Conservation (phyloP, 768 basidiomycete genomes). For the Mycena olivaceomarginata region DNA sequence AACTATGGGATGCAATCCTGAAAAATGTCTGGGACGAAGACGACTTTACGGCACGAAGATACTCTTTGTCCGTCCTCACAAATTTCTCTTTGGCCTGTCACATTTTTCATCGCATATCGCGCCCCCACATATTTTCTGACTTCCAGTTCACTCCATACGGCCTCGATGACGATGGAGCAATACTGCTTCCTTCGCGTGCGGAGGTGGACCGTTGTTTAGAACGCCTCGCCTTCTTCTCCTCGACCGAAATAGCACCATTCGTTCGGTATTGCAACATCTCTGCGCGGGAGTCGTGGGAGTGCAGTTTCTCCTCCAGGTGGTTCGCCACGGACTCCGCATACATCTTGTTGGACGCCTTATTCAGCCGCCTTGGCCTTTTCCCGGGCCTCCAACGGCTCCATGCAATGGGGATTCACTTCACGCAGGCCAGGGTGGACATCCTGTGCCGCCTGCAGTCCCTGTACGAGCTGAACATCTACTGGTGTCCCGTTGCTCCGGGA, state of each 20-base stretch:
- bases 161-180: no score
- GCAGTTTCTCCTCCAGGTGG: background rate
- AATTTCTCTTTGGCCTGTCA: background rate
- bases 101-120: background rate
- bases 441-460: conserved; percentile 8
- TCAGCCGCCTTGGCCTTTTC: conserved; percentile 9
- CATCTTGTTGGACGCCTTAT: conserved; percentile 11
- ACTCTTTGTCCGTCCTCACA: no score
- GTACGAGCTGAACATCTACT: background rate
- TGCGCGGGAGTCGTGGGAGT: background rate
- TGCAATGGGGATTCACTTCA: background rate
- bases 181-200: background rate
- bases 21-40: no score
- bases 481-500: conserved; percentile 11
- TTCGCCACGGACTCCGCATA: background rate
- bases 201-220: conserved; percentile 7
- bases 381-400: background rate
- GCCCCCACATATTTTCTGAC: background rate
- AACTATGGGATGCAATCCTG: no score
- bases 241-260: background rate
- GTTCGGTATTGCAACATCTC: background rate
- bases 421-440: conserved; percentile 16
- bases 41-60: no score
- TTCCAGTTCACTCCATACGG: background rate
- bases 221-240: conserved; percentile 1